phyloP scores from a whole-genome alignment of 257 asterid genomes.

The Primulina tabacum region DNA sequence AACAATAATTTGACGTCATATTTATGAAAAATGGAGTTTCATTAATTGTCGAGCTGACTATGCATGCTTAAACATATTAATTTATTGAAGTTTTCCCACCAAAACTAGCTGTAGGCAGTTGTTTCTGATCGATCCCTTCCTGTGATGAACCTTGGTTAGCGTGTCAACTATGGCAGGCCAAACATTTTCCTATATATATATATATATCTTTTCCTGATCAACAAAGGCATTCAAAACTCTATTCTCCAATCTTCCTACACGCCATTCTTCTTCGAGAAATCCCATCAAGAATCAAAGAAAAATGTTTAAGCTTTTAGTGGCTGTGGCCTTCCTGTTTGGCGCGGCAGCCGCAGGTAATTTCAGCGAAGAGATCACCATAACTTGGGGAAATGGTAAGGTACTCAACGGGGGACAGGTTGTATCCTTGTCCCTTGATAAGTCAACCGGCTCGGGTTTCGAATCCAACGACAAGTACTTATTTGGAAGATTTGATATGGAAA shows the following conservation, averaged over 20 bases:
- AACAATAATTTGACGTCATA: not conserved
- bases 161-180: constrained; percentile 26
- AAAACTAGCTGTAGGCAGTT: constrained; percentile 2
- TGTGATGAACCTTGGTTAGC: constrained; percentile 1
- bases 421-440: constrained; percentile 51
- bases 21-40: not conserved
- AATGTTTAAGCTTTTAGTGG: constrained; percentile 22
- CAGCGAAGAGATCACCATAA: constrained; percentile 35
- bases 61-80: not conserved
- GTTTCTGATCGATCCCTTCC: not conserved
- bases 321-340: constrained; percentile 34
- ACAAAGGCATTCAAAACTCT: constrained; percentile 6
- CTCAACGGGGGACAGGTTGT: constrained; percentile 41
- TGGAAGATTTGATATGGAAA: constrained; percentile 54
- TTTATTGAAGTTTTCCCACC: not conserved
- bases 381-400: constrained; percentile 52
- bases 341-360: constrained; percentile 52
- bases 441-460: constrained; percentile 63
- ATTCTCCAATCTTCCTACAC: not conserved
- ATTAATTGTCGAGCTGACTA: not conserved
- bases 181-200: constrained; percentile 19
- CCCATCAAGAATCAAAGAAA: not conserved
- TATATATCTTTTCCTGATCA: not conserved
- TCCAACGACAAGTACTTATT: constrained; percentile 43
- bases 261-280: not conserved